phyloP scores from a whole-genome alignment of 2,329 filamentous ascomycete species.

The Colletotrichum sp. region DNA sequence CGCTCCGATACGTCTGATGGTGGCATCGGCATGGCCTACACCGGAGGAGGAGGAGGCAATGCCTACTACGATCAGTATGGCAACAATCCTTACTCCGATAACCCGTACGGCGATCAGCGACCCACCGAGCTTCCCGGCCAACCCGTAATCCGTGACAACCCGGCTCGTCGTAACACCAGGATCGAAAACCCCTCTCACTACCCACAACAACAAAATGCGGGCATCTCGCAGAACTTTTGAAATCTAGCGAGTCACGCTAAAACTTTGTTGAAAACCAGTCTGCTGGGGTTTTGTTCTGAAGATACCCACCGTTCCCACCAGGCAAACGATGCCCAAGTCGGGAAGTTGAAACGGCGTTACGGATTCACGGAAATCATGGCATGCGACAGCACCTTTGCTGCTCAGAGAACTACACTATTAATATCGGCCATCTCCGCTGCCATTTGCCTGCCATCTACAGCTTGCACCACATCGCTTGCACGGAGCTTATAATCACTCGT shows the following conservation, averaged over 20 bases:
- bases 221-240: conserved; percentile 96
- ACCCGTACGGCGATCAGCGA: conserved; percentile 38
- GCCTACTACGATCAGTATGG: conserved; percentile 66
- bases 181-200: conserved; percentile 92
- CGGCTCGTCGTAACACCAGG: conserved; percentile 88
- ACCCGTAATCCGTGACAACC: conserved; percentile 91
- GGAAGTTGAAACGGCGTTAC: conserved; percentile 3
- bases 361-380: conserved; percentile 1
- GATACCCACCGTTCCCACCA: conserved; percentile 17
- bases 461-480: neutral
- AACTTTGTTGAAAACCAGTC: neutral
- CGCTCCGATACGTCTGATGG: conserved; percentile 73
- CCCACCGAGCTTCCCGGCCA: conserved; percentile 57
- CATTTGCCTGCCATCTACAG: neutral
- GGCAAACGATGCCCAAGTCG: neutral
- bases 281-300: conserved; percentile 14
- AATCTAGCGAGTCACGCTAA: neutral
- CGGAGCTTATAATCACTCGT: conserved; percentile 6
- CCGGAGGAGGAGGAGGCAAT: conserved; percentile 27
- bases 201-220: conserved; percentile 90
- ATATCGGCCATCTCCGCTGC: neutral
- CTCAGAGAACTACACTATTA: neutral
- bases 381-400: neutral
- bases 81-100: conserved; percentile 60
- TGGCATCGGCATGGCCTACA: conserved; percentile 50